A percentile compares a stretch with the other conserved stretches of the same genome.
These are phyloP conservation scores for Chlamydomonas applanata DNA, from an alignment of 139 green algal genomes.

Conservation along the genomic window DNA sequence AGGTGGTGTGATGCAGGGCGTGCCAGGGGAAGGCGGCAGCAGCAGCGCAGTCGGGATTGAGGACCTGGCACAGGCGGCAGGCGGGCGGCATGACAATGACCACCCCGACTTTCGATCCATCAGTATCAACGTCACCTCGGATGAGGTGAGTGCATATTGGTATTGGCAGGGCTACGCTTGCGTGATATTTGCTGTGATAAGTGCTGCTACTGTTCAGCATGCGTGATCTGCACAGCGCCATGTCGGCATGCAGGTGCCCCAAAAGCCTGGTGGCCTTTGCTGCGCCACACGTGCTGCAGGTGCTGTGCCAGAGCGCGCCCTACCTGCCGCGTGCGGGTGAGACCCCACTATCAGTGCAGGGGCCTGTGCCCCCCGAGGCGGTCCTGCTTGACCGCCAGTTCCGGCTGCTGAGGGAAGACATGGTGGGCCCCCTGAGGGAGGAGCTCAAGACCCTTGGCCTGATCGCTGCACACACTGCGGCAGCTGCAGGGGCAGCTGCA, in stretches of 20 bases:
- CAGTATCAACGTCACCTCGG: conserved; percentile 30
- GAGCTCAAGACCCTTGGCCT: not conserved
- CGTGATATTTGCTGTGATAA: not conserved
- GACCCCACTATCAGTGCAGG: not conserved
- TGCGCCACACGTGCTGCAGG: not conserved
- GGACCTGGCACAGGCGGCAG: conserved; percentile 26
- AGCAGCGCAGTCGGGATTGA: conserved; percentile 18
- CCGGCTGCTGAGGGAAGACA: conserved; percentile 49
- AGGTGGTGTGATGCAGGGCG: too few relatives aligned
- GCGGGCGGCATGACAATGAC: conserved; percentile 51
- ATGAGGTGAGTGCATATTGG: conserved; percentile 28
- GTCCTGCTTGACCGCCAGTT: conserved; percentile 49
- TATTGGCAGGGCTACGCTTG: not conserved
- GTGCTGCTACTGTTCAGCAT: not conserved
- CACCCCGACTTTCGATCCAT: conserved; percentile 36
- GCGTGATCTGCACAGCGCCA: not conserved
- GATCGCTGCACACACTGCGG: not conserved
- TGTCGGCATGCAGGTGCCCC: not conserved
- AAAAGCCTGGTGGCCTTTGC: not conserved
- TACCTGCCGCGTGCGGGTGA: conserved; percentile 21
- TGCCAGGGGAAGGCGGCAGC: too few relatives aligned
- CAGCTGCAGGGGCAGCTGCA: not conserved
- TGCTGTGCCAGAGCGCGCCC: conserved; percentile 6
- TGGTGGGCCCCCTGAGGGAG: conserved; percentile 34
- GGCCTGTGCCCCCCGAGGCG: conserved; percentile 23